Base-by-base conservation (phyloP, 495 filamentous ascomycete genomes). In the Penicillium tannophilum region DNA sequence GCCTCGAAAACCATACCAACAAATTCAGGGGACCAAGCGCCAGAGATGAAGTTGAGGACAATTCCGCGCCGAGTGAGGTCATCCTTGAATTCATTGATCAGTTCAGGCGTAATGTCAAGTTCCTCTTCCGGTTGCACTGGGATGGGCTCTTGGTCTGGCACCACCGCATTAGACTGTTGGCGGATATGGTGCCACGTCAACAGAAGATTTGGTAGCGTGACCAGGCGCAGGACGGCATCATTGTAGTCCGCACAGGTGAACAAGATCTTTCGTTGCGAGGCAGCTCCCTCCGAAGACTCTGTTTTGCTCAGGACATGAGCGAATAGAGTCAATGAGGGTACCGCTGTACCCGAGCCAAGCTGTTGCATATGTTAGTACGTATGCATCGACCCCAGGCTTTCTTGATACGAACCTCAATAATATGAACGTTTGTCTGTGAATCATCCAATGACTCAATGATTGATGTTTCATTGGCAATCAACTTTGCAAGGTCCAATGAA, bases 161-260 rank as follows among this genome's bases (percentile, higher is more conserved):
- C 61, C 19, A 60, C 33, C 17, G 68, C 42, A 3, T 61, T 55
- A 56, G 56, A 52, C 42, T 52, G 65, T 6, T 63, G 68, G 50
- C 63, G 59, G 50, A 61, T 61, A 35, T 67, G 53, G 24, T 86
- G 85, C 90, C 90, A 98, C 0, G 88, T 86, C 44, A 98, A 76
- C 17, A 98, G 68, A 6, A 97, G 73, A 70, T 98, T 98, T 20
- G 94, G 92, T 20, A 97, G 69, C 1, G 92, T 97, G 55, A 95
- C 90, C 12, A 96, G 85, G 43, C 87, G 85, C 46, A 98, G 81
- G 12, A 98, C 94, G 9, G 84, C 80, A 19, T 84, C 81, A 67
- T 98, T 98, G 72, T 97, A 98, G 74, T 98, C 94, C 17, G 91
- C 87, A 33, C 98, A 79, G 5, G 86, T 86, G 58, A 97, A 84